These are phyloP conservation scores for Pezizomycotina sp. DNA, from an alignment of 2,329 filamentous ascomycete species.

Conservation along the genomic window DNA sequence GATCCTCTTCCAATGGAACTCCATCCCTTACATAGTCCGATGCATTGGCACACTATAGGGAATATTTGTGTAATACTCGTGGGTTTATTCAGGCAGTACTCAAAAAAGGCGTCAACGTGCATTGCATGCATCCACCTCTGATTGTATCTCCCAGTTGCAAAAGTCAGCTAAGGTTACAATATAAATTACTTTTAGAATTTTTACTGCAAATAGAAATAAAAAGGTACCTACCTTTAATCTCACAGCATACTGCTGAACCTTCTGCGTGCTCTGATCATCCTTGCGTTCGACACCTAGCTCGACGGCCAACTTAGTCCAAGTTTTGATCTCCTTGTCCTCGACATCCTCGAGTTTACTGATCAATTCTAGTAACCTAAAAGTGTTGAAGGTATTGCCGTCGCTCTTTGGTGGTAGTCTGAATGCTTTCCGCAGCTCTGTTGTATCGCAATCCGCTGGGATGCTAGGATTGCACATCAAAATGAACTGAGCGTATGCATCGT, in stretches of 20 bases:
- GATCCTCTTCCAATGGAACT: constrained; percentile 70
- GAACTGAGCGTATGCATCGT: constrained; percentile 68
- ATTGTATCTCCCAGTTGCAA: constrained; percentile 10
- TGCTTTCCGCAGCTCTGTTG: constrained; percentile 51
- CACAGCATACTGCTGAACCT: constrained; percentile 88
- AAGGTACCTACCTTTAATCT: constrained; percentile 53
- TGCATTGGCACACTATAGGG: constrained; percentile 32
- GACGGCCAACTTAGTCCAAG: constrained; percentile 76
- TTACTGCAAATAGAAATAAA: neutral
- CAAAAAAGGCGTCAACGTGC: constrained; percentile 89
- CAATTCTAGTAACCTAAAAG: constrained; percentile 58
- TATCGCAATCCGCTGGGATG: constrained; percentile 53
- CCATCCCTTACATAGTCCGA: constrained; percentile 57
- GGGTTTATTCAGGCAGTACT: constrained; percentile 66
- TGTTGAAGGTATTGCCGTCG: constrained; percentile 71
- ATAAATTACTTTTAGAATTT: no score
- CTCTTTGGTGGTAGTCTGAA: constrained; percentile 72
- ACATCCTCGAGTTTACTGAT: constrained; percentile 57
- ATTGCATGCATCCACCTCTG: constrained; percentile 93
- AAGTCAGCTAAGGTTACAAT: constrained; percentile 18
- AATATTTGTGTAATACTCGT: constrained; percentile 64
- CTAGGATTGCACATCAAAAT: constrained; percentile 83
- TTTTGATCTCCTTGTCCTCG: constrained; percentile 71
- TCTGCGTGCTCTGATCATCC: constrained; percentile 79
- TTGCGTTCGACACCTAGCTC: constrained; percentile 72